Evolutionary conservation across 78 protist genomes (phyloP).

Genomic region (Dictyostelium brefeldianum): DNA sequence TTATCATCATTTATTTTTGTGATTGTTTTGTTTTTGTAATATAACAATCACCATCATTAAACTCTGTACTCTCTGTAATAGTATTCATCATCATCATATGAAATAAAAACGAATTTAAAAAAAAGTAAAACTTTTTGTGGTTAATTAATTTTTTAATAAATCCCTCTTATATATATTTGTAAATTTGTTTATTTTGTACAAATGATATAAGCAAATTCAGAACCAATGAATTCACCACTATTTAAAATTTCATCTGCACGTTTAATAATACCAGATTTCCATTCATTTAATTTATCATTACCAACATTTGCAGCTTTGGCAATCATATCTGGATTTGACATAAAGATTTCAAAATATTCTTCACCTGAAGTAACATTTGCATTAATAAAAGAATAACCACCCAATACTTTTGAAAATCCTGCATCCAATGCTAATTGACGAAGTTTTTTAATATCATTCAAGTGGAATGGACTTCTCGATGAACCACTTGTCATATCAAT

Average conservation of each 20-base stretch:
- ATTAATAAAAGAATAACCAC: conserved; percentile 38
- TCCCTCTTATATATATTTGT: no score
- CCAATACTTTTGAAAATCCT: conserved; percentile 36
- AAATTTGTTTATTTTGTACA: not conserved
- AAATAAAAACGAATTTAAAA: no score
- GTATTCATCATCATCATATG: no score
- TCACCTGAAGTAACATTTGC: conserved; percentile 2
- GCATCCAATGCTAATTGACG: conserved; percentile 55
- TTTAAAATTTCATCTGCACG: conserved; percentile 25
- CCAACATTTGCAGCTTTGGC: not conserved
- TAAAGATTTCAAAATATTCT: conserved; percentile 21
- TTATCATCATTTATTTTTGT: no score
- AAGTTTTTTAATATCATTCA: conserved; percentile 11
- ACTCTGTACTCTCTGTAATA: no score
- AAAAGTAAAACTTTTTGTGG: no score
- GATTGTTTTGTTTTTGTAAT: no score
- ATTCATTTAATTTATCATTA: not conserved
- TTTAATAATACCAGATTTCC: conserved; percentile 4
- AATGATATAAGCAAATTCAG: conserved; percentile 39
- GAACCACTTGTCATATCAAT: not conserved
- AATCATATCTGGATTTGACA: conserved; percentile 30
- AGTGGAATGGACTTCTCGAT: conserved; percentile 38
- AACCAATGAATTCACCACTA: conserved; percentile 46
- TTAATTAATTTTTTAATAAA: no score
- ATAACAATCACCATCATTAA: no score